phyloP scores from a whole-genome alignment of 192 early-diverging fungal species.

The Haplosporangium gracile region DNA sequence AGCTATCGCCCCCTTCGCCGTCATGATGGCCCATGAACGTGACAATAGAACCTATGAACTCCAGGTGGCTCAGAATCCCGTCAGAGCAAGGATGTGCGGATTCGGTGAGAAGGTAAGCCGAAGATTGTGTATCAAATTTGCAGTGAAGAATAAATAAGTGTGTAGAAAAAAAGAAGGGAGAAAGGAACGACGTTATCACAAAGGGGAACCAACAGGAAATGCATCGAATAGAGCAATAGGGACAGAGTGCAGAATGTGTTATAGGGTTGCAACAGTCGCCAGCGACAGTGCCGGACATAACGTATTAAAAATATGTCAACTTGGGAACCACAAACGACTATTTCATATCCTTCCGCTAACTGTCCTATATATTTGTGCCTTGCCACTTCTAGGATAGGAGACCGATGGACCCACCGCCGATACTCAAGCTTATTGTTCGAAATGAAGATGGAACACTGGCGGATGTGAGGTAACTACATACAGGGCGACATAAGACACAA shows the following conservation, averaged over 20 bases:
- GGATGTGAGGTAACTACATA: slow-evolving; percentile 66
- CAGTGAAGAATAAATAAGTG: not conserved
- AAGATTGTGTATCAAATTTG: not conserved
- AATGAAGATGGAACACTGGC: slow-evolving; percentile 64
- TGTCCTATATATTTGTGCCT: not conserved
- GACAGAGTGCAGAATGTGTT: not conserved
- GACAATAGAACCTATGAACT: slow-evolving; percentile 62
- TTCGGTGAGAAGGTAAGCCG: slow-evolving; percentile 72
- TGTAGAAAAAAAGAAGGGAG: not conserved
- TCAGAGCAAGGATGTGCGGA: slow-evolving; percentile 82
- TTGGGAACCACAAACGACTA: not conserved
- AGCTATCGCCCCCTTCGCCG: not conserved
- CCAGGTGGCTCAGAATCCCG: slow-evolving; percentile 77
- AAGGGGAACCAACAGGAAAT: not conserved
- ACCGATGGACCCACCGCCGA: slow-evolving; percentile 78
- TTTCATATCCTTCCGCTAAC: not conserved
- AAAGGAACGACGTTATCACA: not conserved
- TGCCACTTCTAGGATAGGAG: slow-evolving; percentile 67
- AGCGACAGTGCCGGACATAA: not conserved
- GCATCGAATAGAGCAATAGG: not conserved
- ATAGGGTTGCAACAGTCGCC: not conserved
- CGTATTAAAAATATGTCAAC: not conserved
- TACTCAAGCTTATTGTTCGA: slow-evolving; percentile 69
- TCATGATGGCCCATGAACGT: not conserved
- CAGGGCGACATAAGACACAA: not conserved